A percentile compares a stretch with the other conserved stretches of the same genome.
phyloP scores from a whole-genome alignment of 495 filamentous ascomycete species.

The Aspergillus bertholletiae region DNA sequence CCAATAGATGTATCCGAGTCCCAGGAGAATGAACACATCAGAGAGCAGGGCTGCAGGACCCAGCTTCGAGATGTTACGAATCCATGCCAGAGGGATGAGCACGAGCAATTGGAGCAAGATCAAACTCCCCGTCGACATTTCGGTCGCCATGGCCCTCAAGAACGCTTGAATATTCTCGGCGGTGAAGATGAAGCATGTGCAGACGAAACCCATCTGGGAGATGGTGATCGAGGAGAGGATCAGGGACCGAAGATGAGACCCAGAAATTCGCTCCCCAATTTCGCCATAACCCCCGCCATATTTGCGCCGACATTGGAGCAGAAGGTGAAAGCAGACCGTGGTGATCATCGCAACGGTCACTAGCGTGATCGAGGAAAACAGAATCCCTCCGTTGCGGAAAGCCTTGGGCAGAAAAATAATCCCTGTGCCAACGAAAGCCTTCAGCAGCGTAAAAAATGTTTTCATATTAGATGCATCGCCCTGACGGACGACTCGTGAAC shows the following conservation, averaged over 20 bases:
- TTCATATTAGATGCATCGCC: conserved; percentile 57
- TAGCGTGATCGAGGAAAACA: conserved; percentile 83
- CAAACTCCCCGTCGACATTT: conserved; percentile 70
- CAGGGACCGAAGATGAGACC: conserved; percentile 71
- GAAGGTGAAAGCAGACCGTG: conserved; percentile 86
- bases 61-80: conserved; percentile 87
- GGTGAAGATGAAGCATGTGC: conserved; percentile 94
- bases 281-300: conserved; percentile 85
- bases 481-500: conserved; percentile 35
- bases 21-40: conserved; percentile 83
- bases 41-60: conserved; percentile 78
- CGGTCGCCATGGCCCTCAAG: conserved; percentile 58
- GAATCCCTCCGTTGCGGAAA: conserved; percentile 86
- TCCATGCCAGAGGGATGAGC: conserved; percentile 79
- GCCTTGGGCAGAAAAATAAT: conserved; percentile 88
- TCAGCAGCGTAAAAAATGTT: conserved; percentile 75
- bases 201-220: conserved; percentile 86
- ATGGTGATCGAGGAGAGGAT: conserved; percentile 81
- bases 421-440: conserved; percentile 90
- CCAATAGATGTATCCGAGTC: conserved; percentile 84
- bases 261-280: conserved; percentile 80
- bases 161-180: conserved; percentile 88
- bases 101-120: conserved; percentile 85
- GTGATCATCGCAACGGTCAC: conserved; percentile 70
- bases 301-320: conserved; percentile 74